Evolutionary conservation across 805 yeast species (phyloP).

Genomic region (Zygoascus tannicola): DNA sequence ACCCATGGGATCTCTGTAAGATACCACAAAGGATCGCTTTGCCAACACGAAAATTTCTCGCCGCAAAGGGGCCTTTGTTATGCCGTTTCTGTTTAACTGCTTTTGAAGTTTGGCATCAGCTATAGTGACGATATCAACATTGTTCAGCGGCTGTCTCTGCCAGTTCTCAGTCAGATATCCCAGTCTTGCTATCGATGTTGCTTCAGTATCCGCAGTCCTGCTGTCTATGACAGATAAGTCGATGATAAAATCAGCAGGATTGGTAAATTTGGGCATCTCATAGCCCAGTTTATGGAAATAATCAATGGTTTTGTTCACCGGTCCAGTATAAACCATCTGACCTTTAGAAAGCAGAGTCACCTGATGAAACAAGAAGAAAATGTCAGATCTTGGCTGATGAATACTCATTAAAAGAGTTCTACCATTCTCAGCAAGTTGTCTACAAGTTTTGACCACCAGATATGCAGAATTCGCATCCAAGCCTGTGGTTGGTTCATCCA

Average conservation of each 20-base stretch:
- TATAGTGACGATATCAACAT: not conserved
- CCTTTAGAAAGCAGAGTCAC: conserved; percentile 61
- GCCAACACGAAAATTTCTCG: conserved; percentile 39
- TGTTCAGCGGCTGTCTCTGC: conserved; percentile 25
- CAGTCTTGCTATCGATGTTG: conserved; percentile 29
- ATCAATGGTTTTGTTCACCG: conserved; percentile 34
- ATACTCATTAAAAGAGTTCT: conserved; percentile 67
- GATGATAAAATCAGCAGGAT: conserved; percentile 54
- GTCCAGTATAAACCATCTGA: conserved; percentile 38
- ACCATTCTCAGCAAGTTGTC: conserved; percentile 48
- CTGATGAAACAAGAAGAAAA: conserved; percentile 56
- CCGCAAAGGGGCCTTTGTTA: conserved; percentile 30
- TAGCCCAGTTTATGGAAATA: conserved; percentile 44
- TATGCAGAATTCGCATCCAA: conserved; percentile 71
- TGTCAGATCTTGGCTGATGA: conserved; percentile 80
- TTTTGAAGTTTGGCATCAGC: not conserved
- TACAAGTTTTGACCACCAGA: conserved; percentile 50
- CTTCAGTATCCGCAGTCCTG: conserved; percentile 32
- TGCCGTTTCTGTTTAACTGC: not conserved
- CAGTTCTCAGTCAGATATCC: conserved; percentile 31
- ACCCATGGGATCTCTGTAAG: conserved; percentile 44
- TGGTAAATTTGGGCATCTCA: conserved; percentile 37
- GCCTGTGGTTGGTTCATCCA: conserved; percentile 88
- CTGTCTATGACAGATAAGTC: conserved; percentile 51
- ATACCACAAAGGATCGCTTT: conserved; percentile 37